These are phyloP conservation scores for Mycena crocata DNA, from an alignment of 768 basidiomycete species.

Conservation along the genomic window DNA sequence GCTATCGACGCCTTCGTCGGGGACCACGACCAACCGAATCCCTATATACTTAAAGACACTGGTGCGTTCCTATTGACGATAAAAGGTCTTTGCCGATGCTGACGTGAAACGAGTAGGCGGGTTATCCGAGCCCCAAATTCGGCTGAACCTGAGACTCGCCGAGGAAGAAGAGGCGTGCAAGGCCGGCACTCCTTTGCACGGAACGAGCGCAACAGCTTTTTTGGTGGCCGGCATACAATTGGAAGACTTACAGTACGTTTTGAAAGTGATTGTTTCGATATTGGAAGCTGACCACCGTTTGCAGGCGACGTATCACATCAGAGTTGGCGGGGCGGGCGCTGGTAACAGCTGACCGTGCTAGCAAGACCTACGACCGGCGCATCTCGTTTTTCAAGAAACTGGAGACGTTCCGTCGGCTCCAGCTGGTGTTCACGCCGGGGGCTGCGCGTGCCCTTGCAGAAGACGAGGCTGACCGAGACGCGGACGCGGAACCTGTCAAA, in stretches of 20 bases:
- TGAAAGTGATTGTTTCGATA: too few relatives aligned
- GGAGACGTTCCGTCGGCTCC: conserved; percentile 5
- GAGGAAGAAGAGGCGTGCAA: not conserved
- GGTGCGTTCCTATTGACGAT: not conserved
- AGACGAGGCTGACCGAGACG: conserved; percentile 4
- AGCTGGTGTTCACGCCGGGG: conserved; percentile 22
- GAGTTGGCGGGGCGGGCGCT: not conserved
- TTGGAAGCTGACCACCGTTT: not conserved
- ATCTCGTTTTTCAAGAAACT: conserved; percentile 3
- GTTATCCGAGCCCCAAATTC: not conserved
- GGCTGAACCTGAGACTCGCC: not conserved
- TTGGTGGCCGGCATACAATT: conserved; percentile 23
- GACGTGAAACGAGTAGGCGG: not conserved
- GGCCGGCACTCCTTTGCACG: not conserved
- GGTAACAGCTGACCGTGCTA: conserved; percentile 4
- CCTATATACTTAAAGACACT: not conserved
- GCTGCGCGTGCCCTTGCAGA: not conserved
- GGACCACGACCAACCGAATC: not conserved
- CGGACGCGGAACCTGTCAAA: not conserved
- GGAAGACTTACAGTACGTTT: conserved; percentile 29
- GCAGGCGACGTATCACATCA: conserved; percentile 1
- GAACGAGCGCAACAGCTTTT: conserved; percentile 3
- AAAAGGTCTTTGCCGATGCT: too few relatives aligned
- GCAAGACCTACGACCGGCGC: conserved; percentile 21
- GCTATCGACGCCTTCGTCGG: not conserved